Base-by-base conservation (phyloP, 106 monocot genomes). In the Iris macrosiphon region DNA sequence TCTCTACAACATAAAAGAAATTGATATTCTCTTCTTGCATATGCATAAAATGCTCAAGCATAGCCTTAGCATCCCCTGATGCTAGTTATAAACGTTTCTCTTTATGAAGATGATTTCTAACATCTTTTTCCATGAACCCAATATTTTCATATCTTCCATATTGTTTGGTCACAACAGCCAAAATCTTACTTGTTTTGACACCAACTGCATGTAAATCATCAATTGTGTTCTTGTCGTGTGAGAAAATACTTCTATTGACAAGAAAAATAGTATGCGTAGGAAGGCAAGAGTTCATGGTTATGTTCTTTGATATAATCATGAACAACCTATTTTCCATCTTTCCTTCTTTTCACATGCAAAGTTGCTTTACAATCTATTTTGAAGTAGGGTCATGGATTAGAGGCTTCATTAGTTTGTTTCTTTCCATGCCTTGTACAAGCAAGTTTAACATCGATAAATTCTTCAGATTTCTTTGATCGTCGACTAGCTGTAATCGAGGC, bases 1-100 rank as follows among this genome's bases (percentile, higher is more conserved):
- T n/a, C n/a, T n/a, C n/a, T n/a, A n/a, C n/a, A n/a, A 4, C 52
- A 31, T 52, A 52, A 17, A 52, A 52, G 31, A 52, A 52, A 4
- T 29, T 52, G 3, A 14, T 27, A 31, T 52, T 31, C 31, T 52
- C 16, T 7, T 13, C 30, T 7, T 12, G 27, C 52, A 31, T 52
- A 31, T 16, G 30, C 52, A 14, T 14, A 16, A 52, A 52, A 31
- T 30, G 16, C 12, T 52, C 52, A 4, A 28, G 12, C 30, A 52
- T n/a, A 29, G 28, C 31, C 14, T 29, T 27, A 3, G 29, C 27
- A 14, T 52, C 52, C 7, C 13, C 31, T 7, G 48, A 19, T 43
- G 4, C 43, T 8, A 24, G 8, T 4, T 12, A 3, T 31, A 52
- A 20, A 31, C 1, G 30, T 15, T 31, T 14, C 52, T 17, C n/a